Evolutionary conservation across 192 early-diverging fungal species (phyloP), one percentile per base, ranked within the genome.

Genomic region (Rhizophagus clarus): DNA sequence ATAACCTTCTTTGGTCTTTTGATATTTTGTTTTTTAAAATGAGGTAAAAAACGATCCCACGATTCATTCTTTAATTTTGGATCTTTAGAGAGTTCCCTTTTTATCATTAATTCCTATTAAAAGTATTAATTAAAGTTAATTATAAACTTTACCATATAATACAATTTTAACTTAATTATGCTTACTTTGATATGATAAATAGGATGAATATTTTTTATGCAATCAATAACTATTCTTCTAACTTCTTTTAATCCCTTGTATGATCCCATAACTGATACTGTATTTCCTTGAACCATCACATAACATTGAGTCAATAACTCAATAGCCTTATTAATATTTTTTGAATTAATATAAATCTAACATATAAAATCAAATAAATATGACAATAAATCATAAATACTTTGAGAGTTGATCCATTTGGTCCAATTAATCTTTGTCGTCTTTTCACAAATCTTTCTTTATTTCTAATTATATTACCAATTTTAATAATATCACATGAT

Each of bases 371-470:
- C 2, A 71, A 22, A 34, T 61, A 17, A 3, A 17, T 34, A 6
- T 20, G 31, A 12, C 14, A 22, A 24, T 17, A 34, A 40, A 20
- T 9, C 72, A 69, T 22, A 64, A 68, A 49, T 85, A 90, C 89
- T 88, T 97, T 97, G 28, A 98, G 86, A 15, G 97, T 98, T 81
- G 97, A 98, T 40, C 96, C 97, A 80, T 95, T 94, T 17, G 97
- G 98, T 15, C 98, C 98, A 81, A 99, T 87, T 24, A 99, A 84
- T 61, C 98, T 88, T 84, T 99, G 97, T 73, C 98, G 88, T 45
- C 98, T 91, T 83, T 98, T 99, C 12, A 98, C 95, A 85, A 98
- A 99, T 15, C 96, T 90, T 82, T 99, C 98, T 90, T 98, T 99
- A 85, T 97, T 99, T 28, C 92, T 86, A 60, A 97, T 87, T 85